Conservation (phyloP, 2,329 filamentous ascomycete genomes). For the Pestalotiopsis sp. region DNA sequence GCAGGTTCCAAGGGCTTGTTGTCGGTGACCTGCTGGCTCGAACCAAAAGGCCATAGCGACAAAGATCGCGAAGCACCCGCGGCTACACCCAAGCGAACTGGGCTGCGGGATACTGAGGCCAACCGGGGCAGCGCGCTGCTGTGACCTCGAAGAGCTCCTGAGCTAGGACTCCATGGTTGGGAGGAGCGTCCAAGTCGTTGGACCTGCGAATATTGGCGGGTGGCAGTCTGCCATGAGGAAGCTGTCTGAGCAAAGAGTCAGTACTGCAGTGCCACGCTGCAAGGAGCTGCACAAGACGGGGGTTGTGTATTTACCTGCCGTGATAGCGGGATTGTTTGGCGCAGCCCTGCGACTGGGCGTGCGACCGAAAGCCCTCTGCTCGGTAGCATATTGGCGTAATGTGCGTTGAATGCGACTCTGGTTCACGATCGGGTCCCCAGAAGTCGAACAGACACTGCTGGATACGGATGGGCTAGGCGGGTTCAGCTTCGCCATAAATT, state of each 20-base stretch:
- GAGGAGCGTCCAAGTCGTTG: constrained; percentile 14
- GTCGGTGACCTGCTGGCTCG: constrained; percentile 21
- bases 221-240: constrained; percentile 18
- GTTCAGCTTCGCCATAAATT: background rate
- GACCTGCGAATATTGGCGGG: constrained; percentile 17
- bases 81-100: constrained; percentile 13
- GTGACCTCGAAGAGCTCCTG: constrained; percentile 15
- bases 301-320: constrained; percentile 26
- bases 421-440: background rate
- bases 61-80: constrained; percentile 31
- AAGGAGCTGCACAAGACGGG: background rate
- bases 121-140: constrained; percentile 20
- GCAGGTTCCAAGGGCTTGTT: constrained; percentile 16
- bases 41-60: constrained; percentile 34
- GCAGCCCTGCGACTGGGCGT: constrained; percentile 34
- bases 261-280: constrained; percentile 9
- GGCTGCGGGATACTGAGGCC: constrained; percentile 17
- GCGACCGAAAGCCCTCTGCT: constrained; percentile 47
- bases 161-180: constrained; percentile 12
- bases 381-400: constrained; percentile 40
- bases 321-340: constrained; percentile 13
- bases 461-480: background rate
- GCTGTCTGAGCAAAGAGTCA: constrained; percentile 17
- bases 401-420: background rate
- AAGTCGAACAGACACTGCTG: background rate